Evolutionary conservation across 2,329 filamentous ascomycete genomes (phyloP), one percentile per base, ranked within the genome.

Genomic region (Zymoseptoria tritici): DNA sequence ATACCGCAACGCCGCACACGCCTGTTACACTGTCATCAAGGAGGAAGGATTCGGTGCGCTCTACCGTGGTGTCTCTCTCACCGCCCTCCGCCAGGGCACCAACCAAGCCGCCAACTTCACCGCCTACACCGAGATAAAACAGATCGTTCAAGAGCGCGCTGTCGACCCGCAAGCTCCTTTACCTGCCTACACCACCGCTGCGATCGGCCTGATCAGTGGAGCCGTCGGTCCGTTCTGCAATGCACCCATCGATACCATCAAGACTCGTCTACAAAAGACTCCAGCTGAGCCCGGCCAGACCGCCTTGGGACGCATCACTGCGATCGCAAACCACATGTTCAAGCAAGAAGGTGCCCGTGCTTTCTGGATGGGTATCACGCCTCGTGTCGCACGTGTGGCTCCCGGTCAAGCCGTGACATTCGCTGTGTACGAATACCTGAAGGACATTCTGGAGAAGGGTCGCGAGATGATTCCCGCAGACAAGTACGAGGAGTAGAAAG

Each of bases 101-200:
- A 99, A 99, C 79, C 94, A 99, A 80, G 94, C 95, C 53, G 91
- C 93, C 76, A 99, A 99, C 81, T 99, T 99, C 81, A 97, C 93
- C 13, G 93, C 94, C 9, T 99, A 99, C 79, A 89, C 89, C 0
- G 91, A 97, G 77, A 87, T 99, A 77, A 96, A 96, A 80, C 84
- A 88, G 62, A 80, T 80, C 56, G 81, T 97, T 56, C 86, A 91
- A 73, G 77, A 80, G 55, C 84, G 80, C 71, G 91, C 96, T 76
- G 87, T 88, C 7, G 80, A 89, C 68, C 87, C 85, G 62, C 80
- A 83, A 64, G 74, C 74, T 16, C 85, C 85, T 67, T 80, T 99
- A 50, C 93, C 94, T 1, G 85, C 85, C 57, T 97, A 88, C 77
- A 91, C 97, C 78, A 99, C 94, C 1, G 92, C 91, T 5, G 55